Conservation (phyloP, 2,329 filamentous ascomycete species). For the Venturia effusa region DNA sequence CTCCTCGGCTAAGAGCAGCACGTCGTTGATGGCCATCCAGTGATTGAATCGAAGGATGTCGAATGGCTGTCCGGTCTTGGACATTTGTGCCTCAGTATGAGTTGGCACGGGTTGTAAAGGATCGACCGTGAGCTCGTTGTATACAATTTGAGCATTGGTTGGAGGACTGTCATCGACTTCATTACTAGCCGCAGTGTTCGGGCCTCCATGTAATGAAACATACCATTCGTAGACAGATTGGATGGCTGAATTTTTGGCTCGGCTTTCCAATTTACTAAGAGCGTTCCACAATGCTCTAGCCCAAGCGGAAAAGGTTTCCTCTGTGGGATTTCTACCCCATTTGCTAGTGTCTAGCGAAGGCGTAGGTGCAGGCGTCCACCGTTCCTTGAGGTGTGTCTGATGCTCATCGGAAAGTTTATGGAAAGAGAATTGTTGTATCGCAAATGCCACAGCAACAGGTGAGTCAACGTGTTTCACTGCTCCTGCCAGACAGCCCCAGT, state of each 20-base stretch:
- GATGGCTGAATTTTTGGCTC: not conserved
- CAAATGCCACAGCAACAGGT: slow-evolving; percentile 14
- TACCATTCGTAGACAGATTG: not conserved
- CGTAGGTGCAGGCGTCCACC: not conserved
- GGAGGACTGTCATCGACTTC: not conserved
- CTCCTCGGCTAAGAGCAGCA: slow-evolving; percentile 23
- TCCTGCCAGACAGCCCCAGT: slow-evolving; percentile 24
- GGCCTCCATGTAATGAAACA: not conserved
- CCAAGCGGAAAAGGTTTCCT: not conserved
- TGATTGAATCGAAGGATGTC: slow-evolving; percentile 38
- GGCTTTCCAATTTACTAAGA: not conserved
- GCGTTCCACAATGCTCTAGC: not conserved
- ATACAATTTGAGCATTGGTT: slow-evolving; percentile 23
- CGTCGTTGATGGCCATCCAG: slow-evolving; percentile 37
- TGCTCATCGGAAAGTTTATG: not conserved
- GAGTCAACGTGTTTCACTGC: slow-evolving; percentile 20
- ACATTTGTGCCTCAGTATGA: slow-evolving; percentile 15
- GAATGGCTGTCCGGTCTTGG: slow-evolving; percentile 30
- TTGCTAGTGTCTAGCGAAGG: not conserved
- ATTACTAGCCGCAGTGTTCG: not conserved
- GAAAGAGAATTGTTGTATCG: slow-evolving; percentile 18
- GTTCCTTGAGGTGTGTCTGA: not conserved
- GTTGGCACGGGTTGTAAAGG: slow-evolving; percentile 20
- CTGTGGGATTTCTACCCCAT: not conserved
- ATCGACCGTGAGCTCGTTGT: slow-evolving; percentile 35